Conservation (phyloP, 352 stramenopile genomes). For the Saprolegnia parasitica region DNA sequence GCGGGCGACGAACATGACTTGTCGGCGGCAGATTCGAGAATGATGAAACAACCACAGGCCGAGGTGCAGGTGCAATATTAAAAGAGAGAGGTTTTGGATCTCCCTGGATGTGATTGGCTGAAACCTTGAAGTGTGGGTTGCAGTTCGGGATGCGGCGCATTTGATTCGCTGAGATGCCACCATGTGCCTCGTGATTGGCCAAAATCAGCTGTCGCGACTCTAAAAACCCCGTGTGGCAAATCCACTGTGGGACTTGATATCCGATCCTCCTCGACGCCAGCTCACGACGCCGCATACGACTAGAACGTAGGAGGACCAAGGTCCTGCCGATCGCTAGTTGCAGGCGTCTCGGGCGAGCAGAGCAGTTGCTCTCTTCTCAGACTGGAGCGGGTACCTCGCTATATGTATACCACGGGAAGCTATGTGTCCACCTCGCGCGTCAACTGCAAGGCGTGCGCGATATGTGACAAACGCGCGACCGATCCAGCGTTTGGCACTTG, state of each 20-base stretch:
- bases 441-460: neutral
- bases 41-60: conserved; percentile 4
- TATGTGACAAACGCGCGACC: neutral
- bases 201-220: conserved; percentile 13
- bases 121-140: conserved; percentile 23
- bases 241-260: no score
- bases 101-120: conserved; percentile 3
- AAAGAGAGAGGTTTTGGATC: conserved; percentile 15
- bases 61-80: conserved; percentile 9
- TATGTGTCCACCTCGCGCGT: no score
- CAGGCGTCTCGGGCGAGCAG: neutral
- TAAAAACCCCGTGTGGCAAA: neutral
- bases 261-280: no score
- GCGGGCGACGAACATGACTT: conserved; percentile 26
- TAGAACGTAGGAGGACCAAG: neutral
- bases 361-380: neutral
- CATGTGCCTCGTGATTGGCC: neutral
- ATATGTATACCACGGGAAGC: no score
- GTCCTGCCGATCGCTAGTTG: neutral
- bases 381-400: neutral
- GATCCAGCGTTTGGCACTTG: neutral
- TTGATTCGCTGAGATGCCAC: conserved; percentile 1
- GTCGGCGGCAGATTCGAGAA: conserved; percentile 1
- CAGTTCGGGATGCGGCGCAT: conserved; percentile 3
- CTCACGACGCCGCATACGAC: neutral